phyloP scores from a whole-genome alignment of 495 filamentous ascomycete species.

The Bombardia bombarda region DNA sequence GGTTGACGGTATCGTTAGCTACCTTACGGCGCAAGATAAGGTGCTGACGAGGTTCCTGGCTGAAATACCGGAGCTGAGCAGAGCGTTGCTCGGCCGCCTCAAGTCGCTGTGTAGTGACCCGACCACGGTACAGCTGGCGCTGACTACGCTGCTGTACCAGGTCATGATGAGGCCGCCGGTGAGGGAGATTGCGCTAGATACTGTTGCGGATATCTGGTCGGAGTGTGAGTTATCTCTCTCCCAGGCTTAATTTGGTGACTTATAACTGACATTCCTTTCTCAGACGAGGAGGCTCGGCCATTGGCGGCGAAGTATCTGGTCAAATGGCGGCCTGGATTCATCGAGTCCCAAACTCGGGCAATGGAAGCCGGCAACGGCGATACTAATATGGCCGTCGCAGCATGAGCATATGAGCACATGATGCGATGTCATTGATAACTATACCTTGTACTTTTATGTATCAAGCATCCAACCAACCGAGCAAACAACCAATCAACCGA shows the following conservation, averaged over 20 bases:
- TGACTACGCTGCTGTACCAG: conserved; percentile 56
- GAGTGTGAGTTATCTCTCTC: conserved; percentile 50
- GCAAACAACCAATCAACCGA: no score
- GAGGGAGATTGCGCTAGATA: conserved; percentile 70
- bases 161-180: conserved; percentile 81
- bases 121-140: conserved; percentile 48
- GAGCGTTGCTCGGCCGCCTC: conserved; percentile 61
- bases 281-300: conserved; percentile 43
- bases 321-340: conserved; percentile 44
- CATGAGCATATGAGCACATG: no score
- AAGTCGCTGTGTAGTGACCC: conserved; percentile 82
- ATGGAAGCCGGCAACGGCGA: neutral
- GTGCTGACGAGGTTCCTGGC: conserved; percentile 82
- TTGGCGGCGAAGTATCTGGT: conserved; percentile 45
- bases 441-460: no score
- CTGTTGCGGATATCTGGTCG: conserved; percentile 76
- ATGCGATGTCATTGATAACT: no score
- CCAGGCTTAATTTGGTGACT: neutral
- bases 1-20: conserved; percentile 79
- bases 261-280: conserved; percentile 1
- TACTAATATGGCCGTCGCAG: no score
- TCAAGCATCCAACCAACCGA: no score
- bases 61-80: conserved; percentile 76
- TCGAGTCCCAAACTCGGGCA: conserved; percentile 27
- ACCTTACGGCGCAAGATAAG: conserved; percentile 80